Evolutionary conservation across 2,329 filamentous ascomycete genomes (phyloP).

Genomic region (Aspergillus aculeatus): DNA sequence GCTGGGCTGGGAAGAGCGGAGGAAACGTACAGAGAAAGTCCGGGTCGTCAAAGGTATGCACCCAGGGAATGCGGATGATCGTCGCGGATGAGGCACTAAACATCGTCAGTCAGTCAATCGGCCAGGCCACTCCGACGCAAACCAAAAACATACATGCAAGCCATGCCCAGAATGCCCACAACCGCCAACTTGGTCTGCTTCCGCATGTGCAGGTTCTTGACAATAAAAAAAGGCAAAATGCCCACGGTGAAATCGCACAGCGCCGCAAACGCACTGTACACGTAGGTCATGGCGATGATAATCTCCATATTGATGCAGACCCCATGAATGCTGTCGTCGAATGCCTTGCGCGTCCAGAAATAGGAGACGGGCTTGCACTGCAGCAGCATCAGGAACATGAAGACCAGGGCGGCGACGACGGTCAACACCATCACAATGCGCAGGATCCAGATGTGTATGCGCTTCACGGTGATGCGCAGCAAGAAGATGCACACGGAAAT

Average conservation of each 20-base stretch:
- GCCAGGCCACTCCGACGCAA: background rate
- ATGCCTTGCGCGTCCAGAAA: conserved; percentile 47
- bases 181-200: conserved; percentile 53
- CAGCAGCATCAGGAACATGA: conserved; percentile 54
- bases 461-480: conserved; percentile 50
- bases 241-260: conserved; percentile 53
- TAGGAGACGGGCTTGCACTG: conserved; percentile 53
- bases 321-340: conserved; percentile 31
- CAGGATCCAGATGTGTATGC: conserved; percentile 49
- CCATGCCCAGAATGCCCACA: conserved; percentile 49
- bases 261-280: conserved; percentile 34
- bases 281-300: conserved; percentile 35
- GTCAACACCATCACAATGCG: conserved; percentile 46
- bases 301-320: conserved; percentile 44
- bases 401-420: conserved; percentile 46
- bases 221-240: conserved; percentile 54
- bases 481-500: conserved; percentile 55
- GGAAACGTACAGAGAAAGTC: conserved; percentile 35
- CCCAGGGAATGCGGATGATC: conserved; percentile 47
- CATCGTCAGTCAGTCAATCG: background rate
- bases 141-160: conserved; percentile 44
- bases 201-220: conserved; percentile 58
- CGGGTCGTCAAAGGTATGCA: conserved; percentile 36
- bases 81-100: conserved; percentile 46
- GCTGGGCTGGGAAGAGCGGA: background rate